phyloP scores from a whole-genome alignment of 1,284 basidiomycete species.

The Cerioporus squamosus region DNA sequence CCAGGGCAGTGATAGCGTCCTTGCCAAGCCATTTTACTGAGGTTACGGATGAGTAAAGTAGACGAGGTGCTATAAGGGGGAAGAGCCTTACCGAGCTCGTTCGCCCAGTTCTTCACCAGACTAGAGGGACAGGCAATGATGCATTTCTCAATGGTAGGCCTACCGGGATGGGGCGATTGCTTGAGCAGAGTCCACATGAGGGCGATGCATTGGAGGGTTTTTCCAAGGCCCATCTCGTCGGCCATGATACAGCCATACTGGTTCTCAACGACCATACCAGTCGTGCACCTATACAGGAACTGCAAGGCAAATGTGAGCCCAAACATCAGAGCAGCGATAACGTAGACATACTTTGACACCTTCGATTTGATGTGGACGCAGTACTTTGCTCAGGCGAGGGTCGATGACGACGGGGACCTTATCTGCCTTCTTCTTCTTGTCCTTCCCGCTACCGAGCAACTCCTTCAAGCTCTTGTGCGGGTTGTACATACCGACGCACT shows the following conservation, averaged over 20 bases:
- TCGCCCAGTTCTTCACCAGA: slow-evolving; percentile 98
- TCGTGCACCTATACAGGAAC: slow-evolving; percentile 96
- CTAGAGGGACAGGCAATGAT: slow-evolving; percentile 98
- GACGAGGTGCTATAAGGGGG: not conserved
- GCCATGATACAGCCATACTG: slow-evolving; percentile 99
- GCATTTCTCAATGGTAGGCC: slow-evolving; percentile 93
- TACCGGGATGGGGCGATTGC: slow-evolving; percentile 90
- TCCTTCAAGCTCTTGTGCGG: slow-evolving; percentile 92
- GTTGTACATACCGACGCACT: slow-evolving; percentile 74
- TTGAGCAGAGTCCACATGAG: slow-evolving; percentile 97
- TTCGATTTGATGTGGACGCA: slow-evolving; percentile 97
- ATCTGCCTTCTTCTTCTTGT: slow-evolving; percentile 65
- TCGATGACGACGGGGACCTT: slow-evolving; percentile 99
- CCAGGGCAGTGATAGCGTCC: slow-evolving; percentile 79
- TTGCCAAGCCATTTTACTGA: slow-evolving; percentile 93
- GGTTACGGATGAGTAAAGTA: not conserved
- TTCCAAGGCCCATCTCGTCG: slow-evolving; percentile 98
- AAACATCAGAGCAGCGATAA: slow-evolving; percentile 4
- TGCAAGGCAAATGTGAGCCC: slow-evolving; percentile 35
- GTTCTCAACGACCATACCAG: slow-evolving; percentile 90
- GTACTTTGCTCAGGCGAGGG: slow-evolving; percentile 83
- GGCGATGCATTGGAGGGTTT: slow-evolving; percentile 96
- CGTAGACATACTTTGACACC: slow-evolving; percentile 83
- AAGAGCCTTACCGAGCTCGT: slow-evolving; percentile 80
- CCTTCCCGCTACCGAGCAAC: slow-evolving; percentile 79